A percentile compares a stretch with the other conserved stretches of the same genome.
phyloP scores from a whole-genome alignment of 257 asterid species.

The Petrea volubilis region DNA sequence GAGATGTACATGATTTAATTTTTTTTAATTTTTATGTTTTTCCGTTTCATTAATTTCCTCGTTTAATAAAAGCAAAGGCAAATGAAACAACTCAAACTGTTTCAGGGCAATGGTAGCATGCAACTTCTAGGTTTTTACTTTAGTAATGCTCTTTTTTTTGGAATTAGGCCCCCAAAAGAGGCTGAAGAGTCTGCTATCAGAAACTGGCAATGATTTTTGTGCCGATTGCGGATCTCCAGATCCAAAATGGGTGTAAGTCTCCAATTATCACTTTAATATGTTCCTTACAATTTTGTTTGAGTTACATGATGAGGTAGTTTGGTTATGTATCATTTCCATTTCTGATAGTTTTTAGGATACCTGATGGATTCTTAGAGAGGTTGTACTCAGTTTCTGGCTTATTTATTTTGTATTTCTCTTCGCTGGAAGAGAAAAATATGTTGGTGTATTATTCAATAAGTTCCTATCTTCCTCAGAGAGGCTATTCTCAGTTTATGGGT shows the following conservation, averaged over 20 bases:
- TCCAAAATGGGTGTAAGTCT: constrained; percentile 97
- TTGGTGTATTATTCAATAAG: too few relatives aligned
- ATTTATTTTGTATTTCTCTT: neutral
- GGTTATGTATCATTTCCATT: neutral
- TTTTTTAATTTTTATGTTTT: neutral
- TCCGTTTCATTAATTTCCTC: neutral
- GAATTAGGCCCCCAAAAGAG: constrained; percentile 58
- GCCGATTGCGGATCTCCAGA: constrained; percentile 94
- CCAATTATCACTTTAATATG: neutral
- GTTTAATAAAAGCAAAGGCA: neutral
- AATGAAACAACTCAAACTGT: neutral
- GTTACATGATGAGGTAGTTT: neutral
- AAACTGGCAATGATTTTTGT: constrained; percentile 68
- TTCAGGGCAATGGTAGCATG: neutral
- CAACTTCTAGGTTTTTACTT: constrained; percentile 13
- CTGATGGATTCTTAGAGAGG: neutral
- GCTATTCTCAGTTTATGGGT: too few relatives aligned
- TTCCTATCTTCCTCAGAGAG: too few relatives aligned
- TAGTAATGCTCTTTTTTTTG: neutral
- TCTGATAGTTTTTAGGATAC: neutral
- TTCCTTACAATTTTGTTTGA: neutral
- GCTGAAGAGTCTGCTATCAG: constrained; percentile 63
- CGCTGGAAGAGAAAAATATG: too few relatives aligned
- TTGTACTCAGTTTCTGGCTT: neutral
- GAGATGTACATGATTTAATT: neutral